Percentiles rank a stretch among this genome's conserved stretches.
Evolutionary conservation across 768 basidiomycete genomes (phyloP).

Genomic region (Russula sp.): DNA sequence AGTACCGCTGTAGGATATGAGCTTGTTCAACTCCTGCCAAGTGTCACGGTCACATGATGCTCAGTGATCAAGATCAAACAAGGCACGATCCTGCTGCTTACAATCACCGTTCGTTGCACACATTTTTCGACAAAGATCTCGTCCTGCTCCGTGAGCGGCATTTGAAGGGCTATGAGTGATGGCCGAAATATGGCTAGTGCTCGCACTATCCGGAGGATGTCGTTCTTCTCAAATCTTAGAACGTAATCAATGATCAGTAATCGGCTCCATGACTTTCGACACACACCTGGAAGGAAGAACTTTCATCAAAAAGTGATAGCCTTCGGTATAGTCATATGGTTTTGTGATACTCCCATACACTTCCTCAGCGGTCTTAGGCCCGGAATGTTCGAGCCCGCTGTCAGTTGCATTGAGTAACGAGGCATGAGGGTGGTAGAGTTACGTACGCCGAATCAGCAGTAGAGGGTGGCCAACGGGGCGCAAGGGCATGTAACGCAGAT

Average conservation of each 20-base stretch:
- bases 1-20: conserved; percentile 94
- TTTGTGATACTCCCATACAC: conserved; percentile 57
- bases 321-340: conserved; percentile 93
- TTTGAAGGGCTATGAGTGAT: conserved; percentile 95
- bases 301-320: conserved; percentile 95
- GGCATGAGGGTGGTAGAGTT: neutral
- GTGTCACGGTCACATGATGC: neutral
- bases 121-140: conserved; percentile 95
- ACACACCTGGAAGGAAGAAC: conserved; percentile 78
- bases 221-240: conserved; percentile 87
- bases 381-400: conserved; percentile 16
- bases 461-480: conserved; percentile 20
- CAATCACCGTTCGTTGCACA: conserved; percentile 88
- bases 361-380: conserved; percentile 30
- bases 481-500: conserved; percentile 14
- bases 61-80: conserved; percentile 6
- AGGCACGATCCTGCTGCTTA: conserved; percentile 31
- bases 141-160: conserved; percentile 94
- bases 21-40: conserved; percentile 84
- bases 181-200: conserved; percentile 93
- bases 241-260: neutral
- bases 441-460: conserved; percentile 20
- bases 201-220: conserved; percentile 88
- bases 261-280: neutral
- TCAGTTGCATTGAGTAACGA: conserved; percentile 11